These are phyloP conservation scores for Sisymbrium irio DNA, from an alignment of 345 rosid genomes.

Conservation along the genomic window DNA sequence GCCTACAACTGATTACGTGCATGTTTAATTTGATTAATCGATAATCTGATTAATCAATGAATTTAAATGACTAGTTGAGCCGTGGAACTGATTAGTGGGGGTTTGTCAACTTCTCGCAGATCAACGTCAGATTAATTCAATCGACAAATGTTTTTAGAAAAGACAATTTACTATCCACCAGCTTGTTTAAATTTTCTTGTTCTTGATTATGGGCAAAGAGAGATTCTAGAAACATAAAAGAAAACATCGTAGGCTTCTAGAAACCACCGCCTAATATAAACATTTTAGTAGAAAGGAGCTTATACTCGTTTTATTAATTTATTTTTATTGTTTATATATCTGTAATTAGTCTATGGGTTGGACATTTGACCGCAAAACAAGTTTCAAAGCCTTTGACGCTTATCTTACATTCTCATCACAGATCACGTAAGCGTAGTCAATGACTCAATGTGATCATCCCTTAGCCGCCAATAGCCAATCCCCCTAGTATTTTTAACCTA, in stretches of 20 bases:
- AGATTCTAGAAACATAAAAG: background rate
- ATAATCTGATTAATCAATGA: background rate
- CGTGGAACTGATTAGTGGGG: background rate
- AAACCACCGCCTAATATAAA: background rate
- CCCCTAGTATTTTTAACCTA: background rate
- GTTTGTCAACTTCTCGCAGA: background rate
- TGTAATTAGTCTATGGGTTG: constrained; percentile 8
- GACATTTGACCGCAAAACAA: constrained; percentile 18
- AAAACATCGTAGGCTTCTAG: background rate
- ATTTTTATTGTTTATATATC: background rate
- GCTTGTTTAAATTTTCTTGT: background rate
- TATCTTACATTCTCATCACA: background rate
- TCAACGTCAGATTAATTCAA: background rate
- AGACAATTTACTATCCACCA: background rate
- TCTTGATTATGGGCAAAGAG: background rate
- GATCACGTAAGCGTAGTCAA: constrained; percentile 12
- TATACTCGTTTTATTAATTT: background rate
- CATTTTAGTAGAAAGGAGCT: background rate
- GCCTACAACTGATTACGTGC: background rate
- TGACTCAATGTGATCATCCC: background rate
- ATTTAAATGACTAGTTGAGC: background rate
- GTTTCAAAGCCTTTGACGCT: constrained; percentile 24
- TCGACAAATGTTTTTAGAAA: background rate
- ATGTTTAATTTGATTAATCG: background rate
- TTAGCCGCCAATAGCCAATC: background rate